These are phyloP conservation scores for Astrephomene gubernaculifera DNA, from an alignment of 139 green algal species.

Conservation along the genomic window DNA sequence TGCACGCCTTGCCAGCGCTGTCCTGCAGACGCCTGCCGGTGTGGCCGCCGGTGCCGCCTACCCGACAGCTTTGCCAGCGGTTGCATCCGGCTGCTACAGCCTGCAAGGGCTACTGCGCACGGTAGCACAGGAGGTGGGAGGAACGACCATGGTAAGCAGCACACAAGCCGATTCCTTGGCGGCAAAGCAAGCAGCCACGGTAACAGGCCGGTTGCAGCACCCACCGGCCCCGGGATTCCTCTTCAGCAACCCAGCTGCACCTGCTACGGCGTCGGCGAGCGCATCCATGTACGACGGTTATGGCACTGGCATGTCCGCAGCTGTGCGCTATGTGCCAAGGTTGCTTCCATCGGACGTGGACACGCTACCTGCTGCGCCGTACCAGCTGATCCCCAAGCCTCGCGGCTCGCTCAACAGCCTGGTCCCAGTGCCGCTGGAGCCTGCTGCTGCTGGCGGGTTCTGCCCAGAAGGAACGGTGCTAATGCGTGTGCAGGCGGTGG, in stretches of 20 bases:
- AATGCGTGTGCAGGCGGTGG: constrained; percentile 69
- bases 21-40: background rate
- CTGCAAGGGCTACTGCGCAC: constrained; percentile 43
- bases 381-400: constrained; percentile 59
- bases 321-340: constrained; percentile 15
- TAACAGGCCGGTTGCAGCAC: background rate
- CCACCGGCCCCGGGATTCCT: background rate
- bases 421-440: constrained; percentile 46
- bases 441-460: background rate
- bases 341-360: constrained; percentile 34
- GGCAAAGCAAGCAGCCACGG: no score
- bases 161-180: background rate
- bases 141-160: background rate
- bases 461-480: constrained; percentile 42
- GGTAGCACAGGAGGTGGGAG: constrained; percentile 25
- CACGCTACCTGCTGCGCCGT: background rate
- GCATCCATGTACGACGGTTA: constrained; percentile 46
- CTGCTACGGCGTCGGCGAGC: background rate
- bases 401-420: constrained; percentile 65
- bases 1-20: background rate
- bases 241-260: background rate
- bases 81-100: background rate
- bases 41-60: background rate
- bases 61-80: background rate
- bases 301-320: background rate